Evolutionary conservation across 1,139 yeast genomes (phyloP).

Genomic region (Geotrichum macrosporum): DNA sequence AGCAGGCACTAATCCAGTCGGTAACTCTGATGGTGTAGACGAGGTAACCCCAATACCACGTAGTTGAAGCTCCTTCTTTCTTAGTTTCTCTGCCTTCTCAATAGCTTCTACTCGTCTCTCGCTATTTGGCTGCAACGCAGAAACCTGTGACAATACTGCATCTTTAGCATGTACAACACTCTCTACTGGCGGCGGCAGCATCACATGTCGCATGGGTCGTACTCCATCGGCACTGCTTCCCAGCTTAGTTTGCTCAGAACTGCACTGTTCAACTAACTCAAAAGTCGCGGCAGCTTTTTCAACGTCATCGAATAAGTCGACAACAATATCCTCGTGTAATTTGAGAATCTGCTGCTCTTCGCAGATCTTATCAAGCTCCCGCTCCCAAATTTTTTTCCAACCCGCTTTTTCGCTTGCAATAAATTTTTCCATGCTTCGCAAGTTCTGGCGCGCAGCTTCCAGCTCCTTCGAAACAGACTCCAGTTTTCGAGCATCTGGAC

Average conservation of each 20-base stretch:
- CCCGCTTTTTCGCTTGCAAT: conserved; percentile 67
- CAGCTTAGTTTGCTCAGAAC: conserved; percentile 63
- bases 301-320: conserved; percentile 75
- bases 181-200: conserved; percentile 31
- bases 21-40: too few species aligned
- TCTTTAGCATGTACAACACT: conserved; percentile 54
- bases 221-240: conserved; percentile 28
- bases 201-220: conserved; percentile 19
- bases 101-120: conserved; percentile 82
- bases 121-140: conserved; percentile 75
- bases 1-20: too few species aligned
- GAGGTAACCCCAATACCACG: too few species aligned
- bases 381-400: conserved; percentile 92
- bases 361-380: conserved; percentile 80
- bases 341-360: conserved; percentile 91
- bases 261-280: conserved; percentile 72
- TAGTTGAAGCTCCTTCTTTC: conserved; percentile 61
- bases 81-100: conserved; percentile 72
- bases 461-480: conserved; percentile 66
- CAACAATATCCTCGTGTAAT: conserved; percentile 78
- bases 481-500: conserved; percentile 72
- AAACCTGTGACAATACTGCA: conserved; percentile 75
- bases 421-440: conserved; percentile 53
- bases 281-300: conserved; percentile 76
- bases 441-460: conserved; percentile 49